These are phyloP conservation scores for Mercurialis annua DNA, from an alignment of 345 rosid genomes.

Conservation along the genomic window DNA sequence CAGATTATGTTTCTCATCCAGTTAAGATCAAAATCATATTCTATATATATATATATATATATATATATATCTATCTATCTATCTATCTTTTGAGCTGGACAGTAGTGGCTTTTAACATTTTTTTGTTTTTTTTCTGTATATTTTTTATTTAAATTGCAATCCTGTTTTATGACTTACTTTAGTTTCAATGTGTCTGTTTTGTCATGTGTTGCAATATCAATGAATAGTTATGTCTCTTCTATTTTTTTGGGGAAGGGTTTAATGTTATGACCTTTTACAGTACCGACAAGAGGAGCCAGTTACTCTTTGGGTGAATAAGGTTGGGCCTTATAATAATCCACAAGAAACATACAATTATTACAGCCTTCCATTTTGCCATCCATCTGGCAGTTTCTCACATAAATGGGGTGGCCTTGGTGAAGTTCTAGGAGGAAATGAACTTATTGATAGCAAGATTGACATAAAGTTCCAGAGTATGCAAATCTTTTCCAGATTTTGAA, in stretches of 20 bases:
- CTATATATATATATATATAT: too few species aligned
- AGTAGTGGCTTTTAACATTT: neutral
- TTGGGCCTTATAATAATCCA: conserved; percentile 98
- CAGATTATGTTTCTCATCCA: neutral
- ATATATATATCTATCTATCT: too few species aligned
- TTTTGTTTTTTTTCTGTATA: neutral
- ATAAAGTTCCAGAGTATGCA: conserved; percentile 80
- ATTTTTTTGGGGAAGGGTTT: too few species aligned
- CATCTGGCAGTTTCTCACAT: conserved; percentile 58
- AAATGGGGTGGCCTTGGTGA: conserved; percentile 99
- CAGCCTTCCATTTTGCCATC: conserved; percentile 95
- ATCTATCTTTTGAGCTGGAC: neutral
- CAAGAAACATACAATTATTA: conserved; percentile 99
- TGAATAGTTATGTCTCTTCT: neutral
- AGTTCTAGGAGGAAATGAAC: conserved; percentile 99
- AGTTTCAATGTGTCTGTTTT: neutral
- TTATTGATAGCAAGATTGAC: conserved; percentile 83
- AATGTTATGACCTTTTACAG: conserved; percentile 34
- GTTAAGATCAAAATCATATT: neutral
- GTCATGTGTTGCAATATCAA: neutral
- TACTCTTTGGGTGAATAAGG: conserved; percentile 97
- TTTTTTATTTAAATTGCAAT: neutral
- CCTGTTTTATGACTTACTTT: neutral
- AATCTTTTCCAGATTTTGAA: conserved; percentile 5
- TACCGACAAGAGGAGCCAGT: conserved; percentile 76